These are phyloP conservation scores for Bonia amplexicaulis DNA, from an alignment of 176 grass and related monocot species.

Conservation along the genomic window DNA sequence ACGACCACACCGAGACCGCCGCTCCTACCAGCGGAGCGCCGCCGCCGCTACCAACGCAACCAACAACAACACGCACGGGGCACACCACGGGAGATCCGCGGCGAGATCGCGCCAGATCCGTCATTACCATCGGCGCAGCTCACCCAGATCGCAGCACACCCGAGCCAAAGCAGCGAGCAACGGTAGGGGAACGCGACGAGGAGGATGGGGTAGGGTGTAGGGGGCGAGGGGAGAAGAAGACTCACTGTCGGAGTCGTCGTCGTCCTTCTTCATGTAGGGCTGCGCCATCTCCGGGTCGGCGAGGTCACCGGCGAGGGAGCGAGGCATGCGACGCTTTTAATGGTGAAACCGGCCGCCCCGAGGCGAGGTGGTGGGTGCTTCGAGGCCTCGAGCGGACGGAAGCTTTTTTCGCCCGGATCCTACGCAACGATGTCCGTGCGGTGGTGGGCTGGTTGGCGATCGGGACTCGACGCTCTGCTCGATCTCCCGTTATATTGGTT, in stretches of 20 bases:
- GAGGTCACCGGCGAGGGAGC: slow-evolving; percentile 49
- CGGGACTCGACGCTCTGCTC: neutral
- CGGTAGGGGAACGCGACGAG: neutral
- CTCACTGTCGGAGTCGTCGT: slow-evolving; percentile 62
- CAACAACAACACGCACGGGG: neutral
- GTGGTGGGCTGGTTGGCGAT: neutral
- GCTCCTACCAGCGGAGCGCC: neutral
- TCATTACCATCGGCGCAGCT: neutral
- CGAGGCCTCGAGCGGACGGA: neutral
- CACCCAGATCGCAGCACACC: slow-evolving; percentile 8
- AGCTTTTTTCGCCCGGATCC: slow-evolving; percentile 10
- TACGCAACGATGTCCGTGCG: neutral
- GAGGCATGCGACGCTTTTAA: slow-evolving; percentile 26
- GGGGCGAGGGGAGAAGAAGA: neutral
- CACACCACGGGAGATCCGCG: neutral
- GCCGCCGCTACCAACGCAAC: neutral
- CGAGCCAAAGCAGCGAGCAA: neutral
- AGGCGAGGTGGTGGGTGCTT: neutral
- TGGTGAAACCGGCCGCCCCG: neutral
- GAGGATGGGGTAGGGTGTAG: neutral
- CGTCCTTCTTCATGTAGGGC: slow-evolving; percentile 74
- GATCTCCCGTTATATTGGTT: neutral
- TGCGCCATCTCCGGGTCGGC: slow-evolving; percentile 60
- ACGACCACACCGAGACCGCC: neutral
- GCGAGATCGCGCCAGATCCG: slow-evolving; percentile 46